Evolutionary conservation across 352 stramenopile genomes (phyloP).

Genomic region (Blastocystis sp.): DNA sequence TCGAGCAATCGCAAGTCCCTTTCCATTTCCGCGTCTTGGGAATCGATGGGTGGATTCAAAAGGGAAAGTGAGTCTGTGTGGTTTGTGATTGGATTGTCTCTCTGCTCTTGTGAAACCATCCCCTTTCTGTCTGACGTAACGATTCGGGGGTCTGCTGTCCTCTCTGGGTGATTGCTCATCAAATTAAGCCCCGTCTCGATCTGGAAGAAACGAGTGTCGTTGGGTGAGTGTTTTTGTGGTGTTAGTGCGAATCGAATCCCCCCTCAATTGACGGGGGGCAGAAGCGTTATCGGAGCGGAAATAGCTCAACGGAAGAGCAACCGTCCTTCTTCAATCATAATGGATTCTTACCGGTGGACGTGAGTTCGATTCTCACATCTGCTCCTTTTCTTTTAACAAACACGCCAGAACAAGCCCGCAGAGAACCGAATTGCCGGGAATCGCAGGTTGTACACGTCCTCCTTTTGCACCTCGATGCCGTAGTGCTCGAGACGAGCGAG

Average conservation of each 20-base stretch:
- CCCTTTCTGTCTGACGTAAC: no score
- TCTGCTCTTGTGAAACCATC: no score
- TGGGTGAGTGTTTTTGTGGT: no score
- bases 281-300: not conserved
- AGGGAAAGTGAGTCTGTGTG: no score
- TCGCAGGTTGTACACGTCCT: not conserved
- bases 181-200: no score
- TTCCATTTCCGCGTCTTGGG: no score
- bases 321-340: not conserved
- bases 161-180: no score
- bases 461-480: not conserved
- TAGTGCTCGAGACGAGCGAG: not conserved
- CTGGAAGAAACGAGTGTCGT: no score
- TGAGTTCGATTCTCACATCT: not conserved
- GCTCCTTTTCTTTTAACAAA: not conserved
- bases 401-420: not conserved
- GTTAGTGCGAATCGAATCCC: not conserved
- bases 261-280: not conserved
- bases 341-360: not conserved
- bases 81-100: no score
- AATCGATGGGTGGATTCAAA: no score
- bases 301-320: not conserved
- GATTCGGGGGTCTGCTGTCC: no score
- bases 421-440: not conserved
- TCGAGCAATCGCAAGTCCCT: conserved; percentile 14